These are phyloP conservation scores for Phytopythium delawarense DNA, from an alignment of 352 stramenopile species.

Conservation along the genomic window DNA sequence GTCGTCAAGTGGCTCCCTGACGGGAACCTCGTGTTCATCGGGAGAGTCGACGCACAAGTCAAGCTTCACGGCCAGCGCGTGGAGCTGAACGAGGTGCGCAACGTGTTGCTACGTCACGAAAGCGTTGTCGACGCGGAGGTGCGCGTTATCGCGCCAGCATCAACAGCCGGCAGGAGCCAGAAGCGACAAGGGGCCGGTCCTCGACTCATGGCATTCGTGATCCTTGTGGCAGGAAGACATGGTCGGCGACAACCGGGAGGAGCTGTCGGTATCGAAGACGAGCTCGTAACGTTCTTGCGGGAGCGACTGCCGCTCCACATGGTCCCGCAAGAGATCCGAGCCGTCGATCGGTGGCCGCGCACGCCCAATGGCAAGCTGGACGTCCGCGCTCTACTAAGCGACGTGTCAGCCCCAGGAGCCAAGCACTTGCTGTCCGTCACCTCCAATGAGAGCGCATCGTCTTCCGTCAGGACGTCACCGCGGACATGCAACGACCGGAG, in stretches of 20 bases:
- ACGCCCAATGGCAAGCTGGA: constrained; percentile 78
- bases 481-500: background rate
- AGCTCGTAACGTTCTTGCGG: constrained; percentile 20
- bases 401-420: background rate
- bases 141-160: constrained; percentile 11
- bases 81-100: constrained; percentile 76
- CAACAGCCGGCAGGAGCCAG: background rate
- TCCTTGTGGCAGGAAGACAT: constrained; percentile 12
- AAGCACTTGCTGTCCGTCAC: background rate
- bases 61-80: constrained; percentile 82
- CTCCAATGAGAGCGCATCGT: background rate
- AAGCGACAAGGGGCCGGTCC: constrained; percentile 7
- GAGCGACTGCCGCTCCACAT: constrained; percentile 56
- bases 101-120: constrained; percentile 36
- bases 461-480: background rate
- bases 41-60: constrained; percentile 68
- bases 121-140: constrained; percentile 45
- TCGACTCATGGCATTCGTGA: constrained; percentile 47
- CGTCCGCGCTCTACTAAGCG: constrained; percentile 27
- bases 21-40: constrained; percentile 58
- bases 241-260: background rate
- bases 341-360: constrained; percentile 43
- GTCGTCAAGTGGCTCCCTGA: constrained; percentile 51
- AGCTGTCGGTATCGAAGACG: constrained; percentile 10
- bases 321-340: constrained; percentile 46